Evolutionary conservation across 2,329 filamentous ascomycete species (phyloP).

Genomic region (Sarocladium strictum): DNA sequence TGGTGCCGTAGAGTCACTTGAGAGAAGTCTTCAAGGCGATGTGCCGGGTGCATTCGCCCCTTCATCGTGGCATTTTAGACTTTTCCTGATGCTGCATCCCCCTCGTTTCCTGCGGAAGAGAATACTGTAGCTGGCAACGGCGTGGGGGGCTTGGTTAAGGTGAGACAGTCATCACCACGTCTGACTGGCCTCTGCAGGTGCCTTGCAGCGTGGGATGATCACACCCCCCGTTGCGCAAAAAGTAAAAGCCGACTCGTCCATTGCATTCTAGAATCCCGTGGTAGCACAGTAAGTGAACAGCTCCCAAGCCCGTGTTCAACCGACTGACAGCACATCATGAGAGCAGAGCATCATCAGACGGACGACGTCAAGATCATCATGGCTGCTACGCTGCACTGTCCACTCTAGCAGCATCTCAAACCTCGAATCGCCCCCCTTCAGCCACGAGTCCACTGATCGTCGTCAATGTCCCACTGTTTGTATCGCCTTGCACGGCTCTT

Average conservation of each 20-base stretch:
- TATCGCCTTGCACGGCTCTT: neutral
- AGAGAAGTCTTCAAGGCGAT: too few species aligned
- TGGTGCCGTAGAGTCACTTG: too few species aligned
- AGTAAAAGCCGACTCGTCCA: neutral
- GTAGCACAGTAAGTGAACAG: neutral
- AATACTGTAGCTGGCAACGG: too few species aligned
- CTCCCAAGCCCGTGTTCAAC: neutral
- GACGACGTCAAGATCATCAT: neutral
- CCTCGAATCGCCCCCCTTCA: neutral
- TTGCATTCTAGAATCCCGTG: constrained; percentile 9
- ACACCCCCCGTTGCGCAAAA: neutral
- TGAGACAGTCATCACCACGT: neutral
- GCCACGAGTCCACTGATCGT: constrained; percentile 4
- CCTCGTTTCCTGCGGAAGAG: too few species aligned
- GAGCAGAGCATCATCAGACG: neutral
- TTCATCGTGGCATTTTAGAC: too few species aligned
- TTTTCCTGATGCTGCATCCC: too few species aligned
- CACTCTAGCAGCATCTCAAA: neutral
- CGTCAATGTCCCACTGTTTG: neutral
- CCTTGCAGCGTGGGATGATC: constrained; percentile 7
- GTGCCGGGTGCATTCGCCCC: too few species aligned
- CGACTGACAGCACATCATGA: neutral
- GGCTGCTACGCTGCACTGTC: neutral
- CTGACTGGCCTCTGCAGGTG: neutral
- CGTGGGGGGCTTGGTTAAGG: neutral